Conservation (phyloP, 345 rosid genomes). For the Gynandropsis gynandra region DNA sequence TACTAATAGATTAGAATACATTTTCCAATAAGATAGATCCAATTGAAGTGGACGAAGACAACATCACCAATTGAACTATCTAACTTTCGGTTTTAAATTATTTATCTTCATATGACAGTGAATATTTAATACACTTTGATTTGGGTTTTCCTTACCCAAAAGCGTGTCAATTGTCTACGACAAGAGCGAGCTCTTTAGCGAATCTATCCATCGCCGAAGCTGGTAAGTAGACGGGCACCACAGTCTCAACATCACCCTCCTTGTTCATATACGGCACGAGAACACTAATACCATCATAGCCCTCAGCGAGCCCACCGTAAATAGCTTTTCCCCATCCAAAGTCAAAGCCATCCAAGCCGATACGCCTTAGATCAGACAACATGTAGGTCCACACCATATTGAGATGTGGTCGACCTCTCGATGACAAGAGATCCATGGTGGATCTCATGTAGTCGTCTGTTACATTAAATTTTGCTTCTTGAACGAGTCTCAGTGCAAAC, state of each 20-base stretch:
- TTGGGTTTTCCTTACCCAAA: too few species aligned
- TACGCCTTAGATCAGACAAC: constrained; percentile 34
- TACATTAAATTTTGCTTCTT: constrained; percentile 24
- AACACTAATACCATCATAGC: constrained; percentile 26
- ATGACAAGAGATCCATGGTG: constrained; percentile 41
- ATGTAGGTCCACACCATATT: constrained; percentile 25
- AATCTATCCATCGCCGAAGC: constrained; percentile 38
- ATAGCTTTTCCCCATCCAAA: constrained; percentile 55
- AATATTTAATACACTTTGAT: too few species aligned
- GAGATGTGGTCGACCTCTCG: constrained; percentile 38
- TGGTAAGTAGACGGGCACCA: constrained; percentile 46
- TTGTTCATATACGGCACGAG: constrained; percentile 23
- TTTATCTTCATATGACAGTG: too few species aligned
- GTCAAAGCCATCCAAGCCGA: constrained; percentile 31
- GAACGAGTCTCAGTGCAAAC: constrained; percentile 30
- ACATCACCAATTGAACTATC: too few species aligned
- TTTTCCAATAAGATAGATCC: too few species aligned
- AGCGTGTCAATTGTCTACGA: too few species aligned
- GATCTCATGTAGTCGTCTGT: constrained; percentile 53
- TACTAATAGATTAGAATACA: too few species aligned
- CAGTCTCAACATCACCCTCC: constrained; percentile 35
- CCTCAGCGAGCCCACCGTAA: constrained; percentile 25
- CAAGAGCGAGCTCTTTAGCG: constrained; percentile 27
- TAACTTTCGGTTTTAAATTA: too few species aligned
- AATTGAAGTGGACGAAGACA: too few species aligned